Conservation (phyloP, 768 basidiomycete genomes). For the Coprinellus micaceus region DNA sequence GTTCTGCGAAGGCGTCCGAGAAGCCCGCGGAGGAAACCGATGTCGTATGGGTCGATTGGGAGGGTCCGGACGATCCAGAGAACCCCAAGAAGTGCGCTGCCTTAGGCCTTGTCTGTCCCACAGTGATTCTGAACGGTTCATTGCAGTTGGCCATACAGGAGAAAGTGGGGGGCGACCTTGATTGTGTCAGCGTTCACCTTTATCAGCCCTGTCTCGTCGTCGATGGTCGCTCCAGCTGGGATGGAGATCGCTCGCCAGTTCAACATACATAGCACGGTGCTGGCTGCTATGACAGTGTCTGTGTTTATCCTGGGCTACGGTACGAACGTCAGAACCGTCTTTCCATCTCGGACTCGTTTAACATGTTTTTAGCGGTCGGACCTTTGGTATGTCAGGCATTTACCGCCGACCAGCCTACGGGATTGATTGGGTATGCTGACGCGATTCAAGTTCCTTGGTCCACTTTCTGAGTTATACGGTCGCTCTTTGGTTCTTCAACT, state of each 20-base stretch:
- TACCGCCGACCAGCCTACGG: neutral
- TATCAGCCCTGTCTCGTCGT: slow-evolving; percentile 65
- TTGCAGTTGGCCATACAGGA: slow-evolving; percentile 51
- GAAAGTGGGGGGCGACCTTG: slow-evolving; percentile 64
- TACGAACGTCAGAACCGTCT: slow-evolving; percentile 20
- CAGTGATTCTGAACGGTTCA: neutral
- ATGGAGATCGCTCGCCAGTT: slow-evolving; percentile 49
- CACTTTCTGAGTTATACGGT: slow-evolving; percentile 70
- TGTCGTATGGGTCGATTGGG: slow-evolving; percentile 54
- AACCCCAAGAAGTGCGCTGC: slow-evolving; percentile 56
- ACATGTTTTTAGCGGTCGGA: slow-evolving; percentile 41
- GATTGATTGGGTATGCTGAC: neutral
- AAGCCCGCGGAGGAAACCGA: neutral
- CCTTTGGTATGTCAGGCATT: slow-evolving; percentile 36
- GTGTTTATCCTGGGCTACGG: slow-evolving; percentile 55
- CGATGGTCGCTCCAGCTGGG: slow-evolving; percentile 69
- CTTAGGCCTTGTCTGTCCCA: neutral
- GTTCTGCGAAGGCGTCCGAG: neutral
- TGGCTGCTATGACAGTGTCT: slow-evolving; percentile 57
- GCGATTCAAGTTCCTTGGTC: slow-evolving; percentile 42
- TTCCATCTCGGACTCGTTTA: neutral
- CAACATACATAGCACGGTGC: slow-evolving; percentile 44
- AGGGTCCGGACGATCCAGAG: slow-evolving; percentile 53
- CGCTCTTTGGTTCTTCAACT: slow-evolving; percentile 58
- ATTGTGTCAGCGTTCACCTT: slow-evolving; percentile 68